Evolutionary conservation across 2,329 filamentous ascomycete species (phyloP), one percentile per base, ranked within the genome.

Genomic region (Hypoxylon sp.): DNA sequence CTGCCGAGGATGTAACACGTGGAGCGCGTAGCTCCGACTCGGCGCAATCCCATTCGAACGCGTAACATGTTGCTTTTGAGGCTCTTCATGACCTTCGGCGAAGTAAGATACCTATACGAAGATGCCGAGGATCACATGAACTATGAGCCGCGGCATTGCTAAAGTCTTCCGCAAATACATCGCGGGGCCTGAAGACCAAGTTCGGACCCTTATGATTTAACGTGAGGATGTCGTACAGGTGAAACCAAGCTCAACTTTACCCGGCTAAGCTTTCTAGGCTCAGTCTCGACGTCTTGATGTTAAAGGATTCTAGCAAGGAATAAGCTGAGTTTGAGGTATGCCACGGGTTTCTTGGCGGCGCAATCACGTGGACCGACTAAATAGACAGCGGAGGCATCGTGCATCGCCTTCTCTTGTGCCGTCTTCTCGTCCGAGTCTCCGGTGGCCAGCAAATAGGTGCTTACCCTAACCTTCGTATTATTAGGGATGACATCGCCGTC

Each of bases 281-380:
- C 52, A 3, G 45, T 35, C 15, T 60, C n/a, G 18, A 78, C 49
- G 55, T 79, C 76, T 49, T 72, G 78, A 59, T 74, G 57, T 48
- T 67, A 78, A 45, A 80, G 33, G 4, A 77, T 67, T 23, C 76
- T 68, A 26, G 77, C 77, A 13, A 79, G 71, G 1, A 73, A 75
- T 2, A 79, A 63, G 6, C 70, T 73, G 56, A 79, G 62, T 65
- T 80, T 78, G 45, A 76, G 74, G 57, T 79, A 76, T 7, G 77
- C 77, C 15, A 79, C 66, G 1, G 74, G 69, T 71, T 81, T 82
- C 0, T 79, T 80, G 46, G 82, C 80, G 46, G 82, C 78, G 66
- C 81, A 83, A 3, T 77, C 77, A 3, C 80, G 67, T 1, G 78
- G 11, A 3, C 53, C 57, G 15, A 45, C 24, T 4, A 53, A 63